A percentile compares a stretch with the other conserved stretches of the same genome.
Evolutionary conservation across 768 basidiomycete species (phyloP).

Genomic region (Clavulina sp.): DNA sequence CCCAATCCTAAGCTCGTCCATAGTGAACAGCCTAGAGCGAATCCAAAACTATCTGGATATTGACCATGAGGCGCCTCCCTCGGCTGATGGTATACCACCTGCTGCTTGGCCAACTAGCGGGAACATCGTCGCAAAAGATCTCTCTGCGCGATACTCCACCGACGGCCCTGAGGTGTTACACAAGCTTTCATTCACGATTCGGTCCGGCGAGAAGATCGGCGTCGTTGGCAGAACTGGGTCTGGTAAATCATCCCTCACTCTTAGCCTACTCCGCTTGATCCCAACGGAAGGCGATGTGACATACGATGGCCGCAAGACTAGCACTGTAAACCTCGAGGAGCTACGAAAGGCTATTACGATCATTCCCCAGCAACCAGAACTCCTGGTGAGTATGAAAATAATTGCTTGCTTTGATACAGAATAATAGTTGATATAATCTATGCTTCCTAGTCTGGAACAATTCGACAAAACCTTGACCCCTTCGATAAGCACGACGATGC

Average conservation of each 20-base stretch:
- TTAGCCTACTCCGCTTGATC: conserved; percentile 40
- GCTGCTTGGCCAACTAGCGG: conserved; percentile 49
- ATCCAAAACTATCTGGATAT: conserved; percentile 38
- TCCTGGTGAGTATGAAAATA: conserved; percentile 28
- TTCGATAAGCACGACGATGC: conserved; percentile 18
- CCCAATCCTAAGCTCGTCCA: neutral
- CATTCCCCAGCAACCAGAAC: conserved; percentile 38
- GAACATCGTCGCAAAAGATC: conserved; percentile 30
- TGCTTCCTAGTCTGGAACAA: conserved; percentile 18
- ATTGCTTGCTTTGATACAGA: neutral
- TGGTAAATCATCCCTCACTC: conserved; percentile 34
- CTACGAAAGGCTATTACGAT: conserved; percentile 42
- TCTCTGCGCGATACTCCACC: conserved; percentile 31
- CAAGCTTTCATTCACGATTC: conserved; percentile 38
- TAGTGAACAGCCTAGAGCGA: conserved; percentile 26
- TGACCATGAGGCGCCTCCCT: conserved; percentile 33
- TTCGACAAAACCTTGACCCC: conserved; percentile 21
- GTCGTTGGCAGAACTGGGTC: conserved; percentile 41
- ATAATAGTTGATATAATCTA: neutral
- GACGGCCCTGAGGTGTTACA: conserved; percentile 45
- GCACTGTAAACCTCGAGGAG: conserved; percentile 34
- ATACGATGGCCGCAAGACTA: conserved; percentile 35
- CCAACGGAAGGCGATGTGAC: conserved; percentile 35
- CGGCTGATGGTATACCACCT: conserved; percentile 29
- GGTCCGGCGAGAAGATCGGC: conserved; percentile 39